phyloP scores from a whole-genome alignment of 192 early-diverging fungal species.

The Piromyces sp. region DNA sequence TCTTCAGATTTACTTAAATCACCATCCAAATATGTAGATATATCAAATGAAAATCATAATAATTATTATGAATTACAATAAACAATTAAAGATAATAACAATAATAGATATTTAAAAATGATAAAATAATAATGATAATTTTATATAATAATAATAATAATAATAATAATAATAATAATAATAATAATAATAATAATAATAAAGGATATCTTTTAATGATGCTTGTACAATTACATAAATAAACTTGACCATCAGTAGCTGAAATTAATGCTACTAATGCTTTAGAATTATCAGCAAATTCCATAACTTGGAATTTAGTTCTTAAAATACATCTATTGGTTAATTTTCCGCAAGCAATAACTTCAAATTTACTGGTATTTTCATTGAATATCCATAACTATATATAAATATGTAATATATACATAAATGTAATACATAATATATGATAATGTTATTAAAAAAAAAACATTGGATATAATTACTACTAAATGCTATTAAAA shows the following conservation, averaged over 20 bases:
- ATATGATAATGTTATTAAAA: too few relatives aligned
- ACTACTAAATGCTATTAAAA: too few relatives aligned
- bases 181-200: too few relatives aligned
- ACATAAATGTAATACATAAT: too few relatives aligned
- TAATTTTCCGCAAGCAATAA: not conserved
- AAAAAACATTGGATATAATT: too few relatives aligned
- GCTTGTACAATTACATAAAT: not conserved
- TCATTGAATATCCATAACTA: conserved; percentile 48
- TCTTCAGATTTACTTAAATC: conserved; percentile 8
- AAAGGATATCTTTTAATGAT: not conserved
- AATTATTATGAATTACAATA: not conserved
- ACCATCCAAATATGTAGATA: conserved; percentile 12
- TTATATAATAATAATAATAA: conserved; percentile 36
- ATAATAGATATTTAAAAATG: not conserved
- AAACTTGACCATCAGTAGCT: not conserved
- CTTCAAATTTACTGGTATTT: conserved; percentile 13
- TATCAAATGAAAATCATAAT: not conserved
- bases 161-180: conserved; percentile 14
- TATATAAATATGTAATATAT: too few relatives aligned
- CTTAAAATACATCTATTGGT: not conserved
- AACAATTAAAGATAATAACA: conserved; percentile 3
- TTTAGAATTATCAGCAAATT: not conserved
- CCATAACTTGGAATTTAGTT: conserved; percentile 3
- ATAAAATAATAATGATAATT: conserved; percentile 1
- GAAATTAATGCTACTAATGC: not conserved